Conservation (phyloP, 441 rosid genomes). For the Omphalea diandra region DNA sequence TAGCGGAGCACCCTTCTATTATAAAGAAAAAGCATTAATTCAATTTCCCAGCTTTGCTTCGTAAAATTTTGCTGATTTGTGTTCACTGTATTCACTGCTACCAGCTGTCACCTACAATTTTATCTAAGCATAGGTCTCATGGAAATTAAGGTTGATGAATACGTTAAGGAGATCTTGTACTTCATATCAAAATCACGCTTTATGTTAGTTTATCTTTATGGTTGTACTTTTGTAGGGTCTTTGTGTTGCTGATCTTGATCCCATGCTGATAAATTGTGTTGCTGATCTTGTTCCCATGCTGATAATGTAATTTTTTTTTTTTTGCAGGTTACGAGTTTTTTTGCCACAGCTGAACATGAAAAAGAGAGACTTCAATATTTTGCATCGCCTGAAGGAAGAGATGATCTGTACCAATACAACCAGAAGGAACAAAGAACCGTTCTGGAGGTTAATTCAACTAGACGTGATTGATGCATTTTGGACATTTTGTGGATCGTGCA, state of each 20-base stretch:
- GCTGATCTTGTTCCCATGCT: slow-evolving; percentile 4
- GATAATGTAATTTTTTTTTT: neutral
- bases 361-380: slow-evolving; percentile 86
- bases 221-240: slow-evolving; percentile 1
- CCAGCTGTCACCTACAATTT: neutral
- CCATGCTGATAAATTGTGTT: too few relatives aligned
- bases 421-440: slow-evolving; percentile 89
- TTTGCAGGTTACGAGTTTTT: slow-evolving; percentile 90
- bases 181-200: slow-evolving; percentile 3
- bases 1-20: too few relatives aligned
- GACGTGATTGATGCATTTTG: slow-evolving; percentile 7
- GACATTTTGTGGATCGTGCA: slow-evolving; percentile 1
- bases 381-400: slow-evolving; percentile 91
- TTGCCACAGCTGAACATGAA: slow-evolving; percentile 78
- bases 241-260: too few relatives aligned
- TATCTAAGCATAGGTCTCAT: too few relatives aligned
- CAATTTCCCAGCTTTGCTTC: neutral
- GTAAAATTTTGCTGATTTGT: neutral
- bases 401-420: slow-evolving; percentile 91
- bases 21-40: too few relatives aligned
- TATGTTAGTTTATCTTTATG: slow-evolving; percentile 5
- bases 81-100: neutral
- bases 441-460: slow-evolving; percentile 61
- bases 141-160: too few relatives aligned
- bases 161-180: neutral